Evolutionary conservation across 768 basidiomycete species (phyloP), one percentile per base, ranked within the genome.

Genomic region (Lactarius quietus): DNA sequence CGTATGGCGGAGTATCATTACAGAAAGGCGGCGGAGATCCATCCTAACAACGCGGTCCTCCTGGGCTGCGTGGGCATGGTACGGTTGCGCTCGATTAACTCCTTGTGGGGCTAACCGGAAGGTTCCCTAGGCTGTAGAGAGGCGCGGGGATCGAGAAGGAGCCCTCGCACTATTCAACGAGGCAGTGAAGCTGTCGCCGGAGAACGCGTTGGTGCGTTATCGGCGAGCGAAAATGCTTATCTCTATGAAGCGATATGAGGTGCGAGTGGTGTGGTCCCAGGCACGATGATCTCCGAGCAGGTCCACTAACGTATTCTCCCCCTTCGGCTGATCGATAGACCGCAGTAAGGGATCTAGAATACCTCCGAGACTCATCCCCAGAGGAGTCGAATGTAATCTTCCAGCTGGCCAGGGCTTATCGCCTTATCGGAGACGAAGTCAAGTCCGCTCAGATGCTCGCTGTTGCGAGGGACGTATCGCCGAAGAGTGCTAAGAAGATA

Each of bases 341-440:
- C 51, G 95, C 96, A 23, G 83, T 93, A 52, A 75, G 82, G 66
- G 92, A 95, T 75, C 82, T 98, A 73, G 87, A 93, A 77, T 79
- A 81, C 66, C 84, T 99, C 59, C 84, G 88, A 70, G 86, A 86
- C 74, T 80, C 86, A 68, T 92, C 95, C 39, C 96, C 96, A 8
- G 93, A 95, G 73, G 97, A 99, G 80, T 90, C 95, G 61, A 98
- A 98, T 78, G 92, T 98, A 63, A 86, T 95, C 65, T 97, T 97
- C 84, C 89, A 98, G 76, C 85, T 99, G 20, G 97, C 95, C 31
- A 91, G 90, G 78, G 88, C 90, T 65, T 98, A 97, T 73, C 86
- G 92, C 55, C 80, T 91, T 70, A 77, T 90, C 62, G 93, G 93
- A 39, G 82, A 93, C 76, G 84, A 86, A 69, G 81, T 84, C 23